Conservation (phyloP, 2,329 filamentous ascomycete species). For the Coleophoma eucalyptorum region DNA sequence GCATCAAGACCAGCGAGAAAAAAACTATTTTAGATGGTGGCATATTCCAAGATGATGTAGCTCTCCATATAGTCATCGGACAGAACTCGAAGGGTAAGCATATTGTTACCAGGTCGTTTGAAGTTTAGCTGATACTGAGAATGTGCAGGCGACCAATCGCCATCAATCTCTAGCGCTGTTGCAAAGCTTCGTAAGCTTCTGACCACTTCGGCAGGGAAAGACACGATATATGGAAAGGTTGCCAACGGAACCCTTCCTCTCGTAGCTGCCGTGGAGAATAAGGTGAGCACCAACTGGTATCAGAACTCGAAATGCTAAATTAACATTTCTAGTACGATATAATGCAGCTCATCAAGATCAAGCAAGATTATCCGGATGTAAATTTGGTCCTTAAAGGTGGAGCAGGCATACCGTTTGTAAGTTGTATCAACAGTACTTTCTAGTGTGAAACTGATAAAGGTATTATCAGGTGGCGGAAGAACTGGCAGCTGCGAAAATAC, state of each 20-base stretch:
- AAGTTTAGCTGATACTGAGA: not conserved
- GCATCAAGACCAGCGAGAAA: slow-evolving; percentile 33
- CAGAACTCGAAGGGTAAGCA: slow-evolving; percentile 27
- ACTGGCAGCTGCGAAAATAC: slow-evolving; percentile 34
- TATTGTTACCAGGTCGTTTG: slow-evolving; percentile 10
- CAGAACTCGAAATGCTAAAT: not conserved
- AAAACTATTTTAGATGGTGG: slow-evolving; percentile 35
- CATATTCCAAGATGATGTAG: slow-evolving; percentile 37
- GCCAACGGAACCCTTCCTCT: slow-evolving; percentile 34
- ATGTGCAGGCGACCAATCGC: slow-evolving; percentile 3
- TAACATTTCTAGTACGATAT: slow-evolving; percentile 31
- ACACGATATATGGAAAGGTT: slow-evolving; percentile 33
- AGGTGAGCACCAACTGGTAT: slow-evolving; percentile 19
- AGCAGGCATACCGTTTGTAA: slow-evolving; percentile 33
- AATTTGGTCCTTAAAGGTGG: slow-evolving; percentile 36
- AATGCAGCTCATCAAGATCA: slow-evolving; percentile 34
- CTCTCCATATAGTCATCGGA: slow-evolving; percentile 36
- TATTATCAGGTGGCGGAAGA: slow-evolving; percentile 30
- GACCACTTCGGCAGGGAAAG: slow-evolving; percentile 27
- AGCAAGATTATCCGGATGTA: slow-evolving; percentile 28
- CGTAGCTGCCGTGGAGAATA: slow-evolving; percentile 34
- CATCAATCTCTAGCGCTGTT: slow-evolving; percentile 25
- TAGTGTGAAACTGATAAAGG: not conserved
- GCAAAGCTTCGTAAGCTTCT: slow-evolving; percentile 32
- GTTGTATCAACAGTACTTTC: not conserved